phyloP scores from a whole-genome alignment of 129 eudicot genomes.

The Tanacetum coccineum region DNA sequence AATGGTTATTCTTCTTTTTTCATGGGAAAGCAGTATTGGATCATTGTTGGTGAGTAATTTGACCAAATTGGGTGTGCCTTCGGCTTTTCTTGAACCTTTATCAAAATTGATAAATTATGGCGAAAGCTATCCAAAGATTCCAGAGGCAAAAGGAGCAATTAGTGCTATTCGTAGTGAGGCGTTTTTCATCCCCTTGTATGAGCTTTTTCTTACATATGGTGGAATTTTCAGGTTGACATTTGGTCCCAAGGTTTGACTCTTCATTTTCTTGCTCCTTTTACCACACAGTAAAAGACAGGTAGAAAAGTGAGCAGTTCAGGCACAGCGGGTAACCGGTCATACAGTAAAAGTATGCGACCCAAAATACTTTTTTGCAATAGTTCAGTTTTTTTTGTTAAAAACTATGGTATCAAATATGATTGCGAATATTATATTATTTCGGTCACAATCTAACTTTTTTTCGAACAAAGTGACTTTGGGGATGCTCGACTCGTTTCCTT shows the following conservation, averaged over 20 bases:
- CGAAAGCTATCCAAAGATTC: slow-evolving; percentile 58
- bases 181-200: slow-evolving; percentile 87
- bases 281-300: not conserved
- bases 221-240: slow-evolving; percentile 88
- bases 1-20: slow-evolving; percentile 18
- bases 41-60: slow-evolving; percentile 50
- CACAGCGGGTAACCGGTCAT: too few relatives aligned
- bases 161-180: slow-evolving; percentile 80
- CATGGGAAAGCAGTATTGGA: slow-evolving; percentile 41
- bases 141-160: slow-evolving; percentile 90
- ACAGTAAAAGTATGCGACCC: not conserved
- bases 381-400: too few relatives aligned
- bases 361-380: too few relatives aligned
- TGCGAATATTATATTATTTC: too few relatives aligned
- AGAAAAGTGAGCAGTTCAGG: too few relatives aligned
- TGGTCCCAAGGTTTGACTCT: slow-evolving; percentile 88
- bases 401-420: too few relatives aligned
- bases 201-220: slow-evolving; percentile 95
- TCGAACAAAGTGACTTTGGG: too few relatives aligned
- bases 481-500: too few relatives aligned
- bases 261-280: slow-evolving; percentile 12
- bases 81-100: slow-evolving; percentile 47
- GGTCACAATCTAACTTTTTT: too few relatives aligned
- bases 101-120: slow-evolving; percentile 37
- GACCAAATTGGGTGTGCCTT: slow-evolving; percentile 64